Percentiles rank a stretch among this genome's conserved stretches.
phyloP scores from a whole-genome alignment of 768 basidiomycete genomes.

The Candolleomyces eurysporus region DNA sequence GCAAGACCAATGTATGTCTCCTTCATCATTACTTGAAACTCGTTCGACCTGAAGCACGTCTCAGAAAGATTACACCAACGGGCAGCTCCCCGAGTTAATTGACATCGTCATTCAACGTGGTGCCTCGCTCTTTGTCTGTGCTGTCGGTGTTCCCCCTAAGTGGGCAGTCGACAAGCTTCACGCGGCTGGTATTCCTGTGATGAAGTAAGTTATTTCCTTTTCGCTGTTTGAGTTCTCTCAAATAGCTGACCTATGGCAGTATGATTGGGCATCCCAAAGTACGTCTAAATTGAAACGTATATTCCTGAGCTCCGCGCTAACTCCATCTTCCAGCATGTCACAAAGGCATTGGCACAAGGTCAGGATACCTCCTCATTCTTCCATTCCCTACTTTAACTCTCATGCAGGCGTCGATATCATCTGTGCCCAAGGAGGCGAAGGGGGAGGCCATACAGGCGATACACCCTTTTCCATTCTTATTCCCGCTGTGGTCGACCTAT shows the following conservation, averaged over 20 bases:
- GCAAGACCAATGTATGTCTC: constrained; percentile 67
- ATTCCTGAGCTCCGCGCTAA: no score
- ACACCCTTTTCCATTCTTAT: constrained; percentile 80
- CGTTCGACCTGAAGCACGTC: not conserved
- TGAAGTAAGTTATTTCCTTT: constrained; percentile 61
- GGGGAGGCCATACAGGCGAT: constrained; percentile 87
- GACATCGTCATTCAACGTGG: constrained; percentile 75
- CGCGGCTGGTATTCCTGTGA: constrained; percentile 72
- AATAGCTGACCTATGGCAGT: constrained; percentile 31
- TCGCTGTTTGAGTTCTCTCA: not conserved
- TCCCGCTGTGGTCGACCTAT: constrained; percentile 80
- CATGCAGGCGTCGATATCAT: constrained; percentile 80
- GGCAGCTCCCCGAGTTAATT: constrained; percentile 72
- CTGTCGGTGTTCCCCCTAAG: constrained; percentile 82
- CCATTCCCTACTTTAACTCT: not conserved
- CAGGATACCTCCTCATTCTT: not conserved
- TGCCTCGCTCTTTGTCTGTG: constrained; percentile 78
- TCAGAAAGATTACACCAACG: constrained; percentile 72
- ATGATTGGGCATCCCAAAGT: constrained; percentile 89
- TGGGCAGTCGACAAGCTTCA: constrained; percentile 81
- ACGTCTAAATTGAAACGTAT: not conserved
- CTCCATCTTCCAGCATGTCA: constrained; percentile 51
- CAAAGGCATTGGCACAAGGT: constrained; percentile 74
- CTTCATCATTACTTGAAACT: not conserved
- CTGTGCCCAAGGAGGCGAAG: constrained; percentile 86